A percentile compares a stretch with the other conserved stretches of the same genome.
Conservation (phyloP, 148 eudicot species). For the Suaeda aralocaspica region DNA sequence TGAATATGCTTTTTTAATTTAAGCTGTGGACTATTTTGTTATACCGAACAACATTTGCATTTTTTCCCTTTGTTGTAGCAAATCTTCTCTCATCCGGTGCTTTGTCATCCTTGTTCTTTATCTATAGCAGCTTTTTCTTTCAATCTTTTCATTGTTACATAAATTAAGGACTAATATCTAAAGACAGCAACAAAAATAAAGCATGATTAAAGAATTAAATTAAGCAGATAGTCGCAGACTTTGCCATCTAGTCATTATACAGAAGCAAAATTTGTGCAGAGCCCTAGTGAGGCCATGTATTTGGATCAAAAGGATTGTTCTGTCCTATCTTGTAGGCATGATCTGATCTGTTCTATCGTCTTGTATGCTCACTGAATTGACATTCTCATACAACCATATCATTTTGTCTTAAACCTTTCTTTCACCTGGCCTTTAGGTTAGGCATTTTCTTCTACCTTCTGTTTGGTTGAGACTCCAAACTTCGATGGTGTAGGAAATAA, state of each 20-base stretch:
- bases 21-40: neutral
- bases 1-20: neutral
- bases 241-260: neutral
- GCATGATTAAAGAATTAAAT: neutral
- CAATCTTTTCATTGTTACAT: too few relatives aligned
- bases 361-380: neutral
- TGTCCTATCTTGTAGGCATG: neutral
- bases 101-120: too few relatives aligned
- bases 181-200: neutral
- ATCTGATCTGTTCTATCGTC: constrained; percentile 1
- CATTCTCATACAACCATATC: neutral
- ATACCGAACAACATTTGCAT: neutral
- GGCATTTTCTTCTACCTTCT: constrained; percentile 3
- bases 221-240: neutral
- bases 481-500: constrained; percentile 1
- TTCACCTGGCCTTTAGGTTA: constrained; percentile 3
- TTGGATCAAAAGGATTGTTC: neutral
- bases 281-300: neutral
- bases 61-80: too few relatives aligned
- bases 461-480: constrained; percentile 8
- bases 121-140: neutral
- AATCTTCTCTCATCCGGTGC: too few relatives aligned
- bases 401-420: constrained; percentile 3
- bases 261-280: neutral
- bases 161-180: too few relatives aligned